phyloP scores from a whole-genome alignment of 2,329 filamentous ascomycete genomes.

The Calonectria crousiana region DNA sequence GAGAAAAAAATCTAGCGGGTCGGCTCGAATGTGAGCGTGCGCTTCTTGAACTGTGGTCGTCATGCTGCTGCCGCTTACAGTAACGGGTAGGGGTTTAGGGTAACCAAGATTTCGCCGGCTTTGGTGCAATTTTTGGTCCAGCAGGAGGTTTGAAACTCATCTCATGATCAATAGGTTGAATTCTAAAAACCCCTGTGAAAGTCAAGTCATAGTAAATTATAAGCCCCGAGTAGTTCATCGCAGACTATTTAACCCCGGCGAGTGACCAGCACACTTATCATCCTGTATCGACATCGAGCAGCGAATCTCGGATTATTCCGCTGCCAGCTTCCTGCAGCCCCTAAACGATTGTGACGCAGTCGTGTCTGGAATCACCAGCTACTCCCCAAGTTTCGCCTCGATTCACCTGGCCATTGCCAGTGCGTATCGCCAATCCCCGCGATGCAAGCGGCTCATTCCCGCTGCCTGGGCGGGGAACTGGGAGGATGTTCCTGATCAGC shows the following conservation, averaged over 20 bases:
- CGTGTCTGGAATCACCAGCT: neutral
- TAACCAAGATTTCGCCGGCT: neutral
- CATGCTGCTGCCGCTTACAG: no score
- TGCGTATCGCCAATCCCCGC: neutral
- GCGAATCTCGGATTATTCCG: neutral
- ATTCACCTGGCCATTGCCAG: neutral
- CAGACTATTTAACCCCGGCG: neutral
- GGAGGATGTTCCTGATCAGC: neutral
- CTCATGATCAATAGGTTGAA: neutral
- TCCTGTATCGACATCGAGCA: neutral
- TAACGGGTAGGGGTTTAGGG: no score
- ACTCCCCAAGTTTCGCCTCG: neutral
- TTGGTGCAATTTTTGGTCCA: neutral
- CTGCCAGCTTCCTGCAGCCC: neutral
- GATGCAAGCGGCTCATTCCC: neutral
- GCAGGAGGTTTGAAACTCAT: neutral
- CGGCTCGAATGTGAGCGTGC: no score
- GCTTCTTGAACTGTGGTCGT: no score
- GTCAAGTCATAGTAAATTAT: neutral
- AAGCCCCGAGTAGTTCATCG: neutral
- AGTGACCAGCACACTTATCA: neutral
- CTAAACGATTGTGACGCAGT: neutral
- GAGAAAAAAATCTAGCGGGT: no score
- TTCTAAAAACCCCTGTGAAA: neutral
- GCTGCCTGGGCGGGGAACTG: neutral